Conservation (phyloP, 2,329 filamentous ascomycete species). For the Stenocarpella maydis region DNA sequence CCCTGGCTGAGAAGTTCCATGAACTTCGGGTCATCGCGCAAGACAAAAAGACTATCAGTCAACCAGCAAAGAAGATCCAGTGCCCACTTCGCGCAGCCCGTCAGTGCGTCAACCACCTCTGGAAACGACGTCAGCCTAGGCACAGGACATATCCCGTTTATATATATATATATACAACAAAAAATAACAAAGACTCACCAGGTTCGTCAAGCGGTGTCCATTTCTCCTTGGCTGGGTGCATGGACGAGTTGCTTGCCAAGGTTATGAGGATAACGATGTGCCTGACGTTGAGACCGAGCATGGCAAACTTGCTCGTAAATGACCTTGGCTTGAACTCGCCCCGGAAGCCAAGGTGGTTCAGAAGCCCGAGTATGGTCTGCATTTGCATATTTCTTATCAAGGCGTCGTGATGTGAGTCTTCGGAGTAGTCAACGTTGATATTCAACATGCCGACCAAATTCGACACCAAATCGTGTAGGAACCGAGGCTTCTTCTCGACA, state of each 20-base stretch:
- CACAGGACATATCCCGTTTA: background rate
- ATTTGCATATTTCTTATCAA: slow-evolving; percentile 77
- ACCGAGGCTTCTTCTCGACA: slow-evolving; percentile 54
- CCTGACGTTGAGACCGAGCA: slow-evolving; percentile 77
- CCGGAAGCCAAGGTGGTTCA: slow-evolving; percentile 79
- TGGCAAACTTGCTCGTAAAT: slow-evolving; percentile 77
- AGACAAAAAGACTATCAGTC: slow-evolving; percentile 64
- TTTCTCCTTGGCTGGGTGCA: slow-evolving; percentile 60
- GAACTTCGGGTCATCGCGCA: slow-evolving; percentile 62
- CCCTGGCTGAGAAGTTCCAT: slow-evolving; percentile 57
- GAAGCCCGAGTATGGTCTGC: slow-evolving; percentile 79
- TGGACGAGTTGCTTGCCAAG: slow-evolving; percentile 66
- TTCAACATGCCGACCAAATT: slow-evolving; percentile 76
- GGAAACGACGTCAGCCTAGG: background rate
- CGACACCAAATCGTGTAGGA: slow-evolving; percentile 68
- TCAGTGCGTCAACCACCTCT: slow-evolving; percentile 77
- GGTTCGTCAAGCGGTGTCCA: slow-evolving; percentile 70
- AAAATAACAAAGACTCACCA: slow-evolving; percentile 49
- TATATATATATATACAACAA: too few species aligned
- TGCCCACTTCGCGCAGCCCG: slow-evolving; percentile 81
- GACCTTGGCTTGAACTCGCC: slow-evolving; percentile 68
- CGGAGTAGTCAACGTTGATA: slow-evolving; percentile 81
- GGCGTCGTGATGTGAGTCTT: slow-evolving; percentile 75
- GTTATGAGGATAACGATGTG: slow-evolving; percentile 73
- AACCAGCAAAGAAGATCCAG: slow-evolving; percentile 74